Percentiles rank a stretch among this genome's conserved stretches.
Conservation (phyloP, 441 rosid genomes). For the Theobroma grandiflorum region DNA sequence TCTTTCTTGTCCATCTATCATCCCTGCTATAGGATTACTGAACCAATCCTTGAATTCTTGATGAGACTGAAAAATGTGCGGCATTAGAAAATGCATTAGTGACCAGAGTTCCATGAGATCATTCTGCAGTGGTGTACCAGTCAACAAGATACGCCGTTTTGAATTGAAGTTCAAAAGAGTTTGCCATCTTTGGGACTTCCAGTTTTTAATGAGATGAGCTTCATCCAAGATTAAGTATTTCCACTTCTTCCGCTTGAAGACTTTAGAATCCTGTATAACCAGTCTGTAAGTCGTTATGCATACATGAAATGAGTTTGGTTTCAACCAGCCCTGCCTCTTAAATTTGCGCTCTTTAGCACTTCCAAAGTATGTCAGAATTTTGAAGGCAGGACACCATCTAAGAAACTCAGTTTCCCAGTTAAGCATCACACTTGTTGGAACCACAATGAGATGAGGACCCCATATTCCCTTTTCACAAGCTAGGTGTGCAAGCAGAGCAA, state of each 20-base stretch:
- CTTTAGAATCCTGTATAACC: slow-evolving; percentile 96
- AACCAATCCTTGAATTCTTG: slow-evolving; percentile 99
- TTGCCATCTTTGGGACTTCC: slow-evolving; percentile 99
- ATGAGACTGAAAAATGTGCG: slow-evolving; percentile 99
- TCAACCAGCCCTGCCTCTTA: slow-evolving; percentile 99
- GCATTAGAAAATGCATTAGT: slow-evolving; percentile 99
- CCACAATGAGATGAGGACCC: slow-evolving; percentile 99
- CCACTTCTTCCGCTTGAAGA: slow-evolving; percentile 99
- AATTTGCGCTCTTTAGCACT: slow-evolving; percentile 97
- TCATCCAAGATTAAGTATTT: slow-evolving; percentile 98
- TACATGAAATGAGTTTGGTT: slow-evolving; percentile 92
- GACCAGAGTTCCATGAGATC: slow-evolving; percentile 99
- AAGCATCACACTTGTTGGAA: slow-evolving; percentile 99
- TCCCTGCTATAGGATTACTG: slow-evolving; percentile 97
- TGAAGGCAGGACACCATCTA: slow-evolving; percentile 99
- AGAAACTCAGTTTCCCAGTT: slow-evolving; percentile 99
- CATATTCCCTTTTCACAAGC: slow-evolving; percentile 99
- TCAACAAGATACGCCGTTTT: slow-evolving; percentile 92
- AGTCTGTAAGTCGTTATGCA: slow-evolving; percentile 99
- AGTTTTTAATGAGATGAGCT: slow-evolving; percentile 99
- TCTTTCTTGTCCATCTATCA: slow-evolving; percentile 99
- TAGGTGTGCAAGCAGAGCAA: slow-evolving; percentile 96
- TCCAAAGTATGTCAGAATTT: slow-evolving; percentile 98
- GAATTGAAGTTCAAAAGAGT: slow-evolving; percentile 98
- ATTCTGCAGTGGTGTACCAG: slow-evolving; percentile 99